Evolutionary conservation across 805 yeast species (phyloP), one percentile per base, ranked within the genome.

Genomic region (Kazachstania taianensis): DNA sequence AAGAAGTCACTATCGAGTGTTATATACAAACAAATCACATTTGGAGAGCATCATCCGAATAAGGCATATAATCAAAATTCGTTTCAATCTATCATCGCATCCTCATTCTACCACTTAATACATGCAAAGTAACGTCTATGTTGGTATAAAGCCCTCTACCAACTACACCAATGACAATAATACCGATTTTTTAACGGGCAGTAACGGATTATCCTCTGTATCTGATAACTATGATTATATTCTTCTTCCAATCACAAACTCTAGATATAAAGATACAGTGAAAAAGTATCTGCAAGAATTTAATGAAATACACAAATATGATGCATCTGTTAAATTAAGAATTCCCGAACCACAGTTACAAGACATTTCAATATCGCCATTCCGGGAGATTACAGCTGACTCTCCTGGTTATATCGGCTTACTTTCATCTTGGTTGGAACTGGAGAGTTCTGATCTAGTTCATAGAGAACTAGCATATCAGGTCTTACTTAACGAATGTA

Each of bases 371-470:
- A 48, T 57, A 17, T 52, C 59, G 1, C 62, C 62, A 2, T 52
- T 51, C 22, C 36, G 42, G 7, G 24, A 16, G n/a, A 25, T 9
- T 8, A 22, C 8, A 9, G 31, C 36, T 14, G 40, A 43, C 12
- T 16, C 44, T 9, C 41, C 49, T 5, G 57, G 42, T 55, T 73
- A 6, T 20, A 67, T 79, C 17, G 84, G 82, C 0, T 46, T 78
- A 20, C 53, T 78, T 2, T 70, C 84, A 0, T 73, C 81, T 2
- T 79, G 85, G 84, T 61, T 77, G n/a, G 84, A 78, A 46, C 54
- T 78, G 28, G 84, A 78, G 43, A 68, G 76, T 20, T 57, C 59
- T 7, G 73, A 75, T 50, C 52, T 57, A 0, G 41, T 63, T 5
- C 61, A 72, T 3, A 70, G 78, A 20, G 71, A 67, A 41, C 61